Conservation (phyloP, 2,329 filamentous ascomycete species). For the Xenoacremonium recifei region DNA sequence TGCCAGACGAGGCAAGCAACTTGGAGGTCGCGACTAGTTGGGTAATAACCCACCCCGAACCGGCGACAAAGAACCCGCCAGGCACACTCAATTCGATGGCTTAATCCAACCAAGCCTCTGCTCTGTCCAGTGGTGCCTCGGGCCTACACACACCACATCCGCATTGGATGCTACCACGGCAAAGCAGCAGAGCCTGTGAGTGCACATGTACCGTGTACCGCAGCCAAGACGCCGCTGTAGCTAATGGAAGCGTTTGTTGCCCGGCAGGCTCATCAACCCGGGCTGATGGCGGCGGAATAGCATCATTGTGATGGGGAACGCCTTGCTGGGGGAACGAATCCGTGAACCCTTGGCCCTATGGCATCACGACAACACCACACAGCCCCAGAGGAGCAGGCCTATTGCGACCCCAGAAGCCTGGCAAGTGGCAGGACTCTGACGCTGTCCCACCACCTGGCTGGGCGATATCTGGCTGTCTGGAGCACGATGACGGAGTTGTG, state of each 20-base stretch:
- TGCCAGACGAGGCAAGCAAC: slow-evolving; percentile 6
- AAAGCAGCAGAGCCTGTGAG: too few relatives aligned
- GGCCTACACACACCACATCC: background rate
- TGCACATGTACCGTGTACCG: too few relatives aligned
- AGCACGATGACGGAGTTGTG: slow-evolving; percentile 25
- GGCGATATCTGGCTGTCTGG: slow-evolving; percentile 9
- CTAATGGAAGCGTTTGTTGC: too few relatives aligned
- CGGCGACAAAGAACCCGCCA: background rate
- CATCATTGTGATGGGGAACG: too few relatives aligned
- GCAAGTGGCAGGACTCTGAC: slow-evolving; percentile 10
- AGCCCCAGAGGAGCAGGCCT: background rate
- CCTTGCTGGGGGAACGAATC: slow-evolving; percentile 13
- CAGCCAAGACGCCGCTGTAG: too few relatives aligned
- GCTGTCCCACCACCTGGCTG: slow-evolving; percentile 20
- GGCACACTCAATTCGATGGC: background rate
- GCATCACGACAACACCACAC: slow-evolving; percentile 27
- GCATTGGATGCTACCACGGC: background rate
- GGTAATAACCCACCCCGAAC: background rate
- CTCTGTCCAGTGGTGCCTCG: too few relatives aligned
- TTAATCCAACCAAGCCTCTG: background rate
- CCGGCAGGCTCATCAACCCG: too few relatives aligned
- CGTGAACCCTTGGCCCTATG: slow-evolving; percentile 18
- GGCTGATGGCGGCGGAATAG: too few relatives aligned
- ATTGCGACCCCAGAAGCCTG: slow-evolving; percentile 3
- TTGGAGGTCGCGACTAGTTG: background rate